phyloP scores from a whole-genome alignment of 2,329 filamentous ascomycete genomes.

The Claviceps humidiphila region DNA sequence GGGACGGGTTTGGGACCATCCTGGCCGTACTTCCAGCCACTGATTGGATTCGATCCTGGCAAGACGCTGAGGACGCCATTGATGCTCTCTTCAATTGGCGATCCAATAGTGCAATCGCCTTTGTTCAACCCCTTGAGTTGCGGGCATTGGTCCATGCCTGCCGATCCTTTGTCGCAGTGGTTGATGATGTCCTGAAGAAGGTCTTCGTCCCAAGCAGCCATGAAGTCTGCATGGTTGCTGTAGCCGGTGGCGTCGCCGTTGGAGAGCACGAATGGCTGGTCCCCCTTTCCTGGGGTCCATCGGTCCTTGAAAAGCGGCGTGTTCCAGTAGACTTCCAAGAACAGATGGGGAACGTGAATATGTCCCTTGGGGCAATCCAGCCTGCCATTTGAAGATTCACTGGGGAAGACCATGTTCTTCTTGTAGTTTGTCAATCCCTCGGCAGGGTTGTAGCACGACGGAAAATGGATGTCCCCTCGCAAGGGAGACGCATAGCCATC shows the following conservation, averaged over 20 bases:
- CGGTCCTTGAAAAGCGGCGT: conserved; percentile 37
- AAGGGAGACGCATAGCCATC: conserved; percentile 48
- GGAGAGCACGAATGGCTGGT: conserved; percentile 53
- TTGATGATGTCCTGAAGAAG: conserved; percentile 55
- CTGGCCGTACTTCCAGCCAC: conserved; percentile 34
- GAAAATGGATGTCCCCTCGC: conserved; percentile 57
- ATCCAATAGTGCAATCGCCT: conserved; percentile 36
- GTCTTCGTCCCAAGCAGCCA: conserved; percentile 56
- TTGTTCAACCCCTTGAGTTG: conserved; percentile 30
- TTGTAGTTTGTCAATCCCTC: conserved; percentile 45
- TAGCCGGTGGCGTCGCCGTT: conserved; percentile 60
- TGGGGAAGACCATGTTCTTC: conserved; percentile 55
- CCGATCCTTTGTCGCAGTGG: conserved; percentile 46
- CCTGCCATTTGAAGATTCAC: conserved; percentile 29
- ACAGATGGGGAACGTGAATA: conserved; percentile 42
- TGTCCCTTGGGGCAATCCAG: conserved; percentile 41
- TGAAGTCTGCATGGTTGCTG: conserved; percentile 58
- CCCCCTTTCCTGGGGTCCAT: conserved; percentile 40
- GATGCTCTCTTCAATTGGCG: conserved; percentile 32
- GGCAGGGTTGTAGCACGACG: conserved; percentile 58
- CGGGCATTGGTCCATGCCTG: conserved; percentile 50
- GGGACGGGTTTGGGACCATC: background rate
- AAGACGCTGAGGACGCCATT: conserved; percentile 31
- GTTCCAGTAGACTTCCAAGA: conserved; percentile 49
- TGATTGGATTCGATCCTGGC: conserved; percentile 42